A percentile compares a stretch with the other conserved stretches of the same genome.
Evolutionary conservation across 768 basidiomycete species (phyloP).

Genomic region (Leccinum truebloodii): DNA sequence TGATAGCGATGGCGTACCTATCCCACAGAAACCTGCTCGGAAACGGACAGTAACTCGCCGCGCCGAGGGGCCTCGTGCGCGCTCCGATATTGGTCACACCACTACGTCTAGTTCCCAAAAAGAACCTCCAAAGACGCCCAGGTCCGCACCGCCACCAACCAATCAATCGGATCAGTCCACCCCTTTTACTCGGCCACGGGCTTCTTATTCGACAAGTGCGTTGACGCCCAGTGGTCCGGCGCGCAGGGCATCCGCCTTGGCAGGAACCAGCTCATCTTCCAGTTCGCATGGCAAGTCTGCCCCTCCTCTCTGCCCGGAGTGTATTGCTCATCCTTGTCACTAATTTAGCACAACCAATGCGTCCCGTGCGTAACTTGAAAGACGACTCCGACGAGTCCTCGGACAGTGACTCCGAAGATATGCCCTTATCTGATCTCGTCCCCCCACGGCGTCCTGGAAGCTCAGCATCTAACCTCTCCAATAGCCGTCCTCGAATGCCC

Average conservation of each 20-base stretch:
- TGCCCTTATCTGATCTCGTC: slow-evolving; percentile 64
- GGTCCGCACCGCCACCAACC: slow-evolving; percentile 34
- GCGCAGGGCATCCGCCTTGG: slow-evolving; percentile 47
- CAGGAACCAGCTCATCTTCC: slow-evolving; percentile 32
- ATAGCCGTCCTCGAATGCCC: slow-evolving; percentile 33
- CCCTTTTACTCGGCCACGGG: slow-evolving; percentile 38
- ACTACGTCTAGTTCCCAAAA: slow-evolving; percentile 5
- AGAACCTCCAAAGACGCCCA: slow-evolving; percentile 15
- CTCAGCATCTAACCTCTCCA: slow-evolving; percentile 40
- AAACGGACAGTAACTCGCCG: slow-evolving; percentile 38
- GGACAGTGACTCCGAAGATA: slow-evolving; percentile 53
- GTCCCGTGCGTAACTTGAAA: slow-evolving; percentile 5
- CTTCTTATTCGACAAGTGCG: slow-evolving; percentile 62
- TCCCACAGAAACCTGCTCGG: slow-evolving; percentile 36
- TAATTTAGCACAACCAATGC: slow-evolving; percentile 8
- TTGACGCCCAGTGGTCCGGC: slow-evolving; percentile 52
- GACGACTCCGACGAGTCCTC: slow-evolving; percentile 29
- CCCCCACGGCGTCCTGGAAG: slow-evolving; percentile 69
- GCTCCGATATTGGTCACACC: slow-evolving; percentile 24
- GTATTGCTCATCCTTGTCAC: neutral
- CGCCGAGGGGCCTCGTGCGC: slow-evolving; percentile 4
- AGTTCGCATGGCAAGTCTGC: slow-evolving; percentile 31
- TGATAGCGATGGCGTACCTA: slow-evolving; percentile 36
- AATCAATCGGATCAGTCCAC: slow-evolving; percentile 6
- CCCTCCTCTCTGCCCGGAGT: neutral